Evolutionary conservation across 306 rosid species (phyloP).

Genomic region (Rubus parviflorus): DNA sequence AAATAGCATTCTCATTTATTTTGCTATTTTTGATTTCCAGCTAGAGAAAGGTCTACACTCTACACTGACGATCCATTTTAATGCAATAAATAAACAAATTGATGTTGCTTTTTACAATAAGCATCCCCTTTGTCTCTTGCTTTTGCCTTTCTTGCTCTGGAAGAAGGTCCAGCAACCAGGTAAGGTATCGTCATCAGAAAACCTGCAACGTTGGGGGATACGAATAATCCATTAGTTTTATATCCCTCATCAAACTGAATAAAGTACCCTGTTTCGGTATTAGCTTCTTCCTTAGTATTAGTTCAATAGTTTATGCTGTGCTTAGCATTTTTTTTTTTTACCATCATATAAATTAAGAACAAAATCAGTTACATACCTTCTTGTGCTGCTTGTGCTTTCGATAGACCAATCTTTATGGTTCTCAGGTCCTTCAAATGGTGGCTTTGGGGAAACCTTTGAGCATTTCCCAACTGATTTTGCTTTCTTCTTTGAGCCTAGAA

Average conservation of each 20-base stretch:
- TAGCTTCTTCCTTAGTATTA: not conserved
- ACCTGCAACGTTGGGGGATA: conserved; percentile 34
- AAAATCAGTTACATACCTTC: conserved; percentile 40
- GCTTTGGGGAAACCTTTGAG: conserved; percentile 38
- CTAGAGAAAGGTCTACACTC: not conserved
- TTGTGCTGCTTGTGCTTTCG: conserved; percentile 26
- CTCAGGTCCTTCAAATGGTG: conserved; percentile 21
- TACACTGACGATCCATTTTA: not conserved
- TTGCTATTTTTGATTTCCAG: not conserved
- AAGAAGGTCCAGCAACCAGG: conserved; percentile 58
- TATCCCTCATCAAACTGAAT: not conserved
- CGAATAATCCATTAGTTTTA: conserved; percentile 6
- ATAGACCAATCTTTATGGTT: conserved; percentile 35
- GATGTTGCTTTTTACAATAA: conserved; percentile 1
- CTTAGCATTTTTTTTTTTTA: no score
- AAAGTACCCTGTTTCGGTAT: not conserved
- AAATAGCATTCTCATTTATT: not conserved
- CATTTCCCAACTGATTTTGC: conserved; percentile 28
- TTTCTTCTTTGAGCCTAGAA: conserved; percentile 53
- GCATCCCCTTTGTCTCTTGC: conserved; percentile 34
- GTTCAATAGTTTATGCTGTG: no score
- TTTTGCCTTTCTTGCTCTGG: conserved; percentile 36
- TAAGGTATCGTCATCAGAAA: conserved; percentile 30
- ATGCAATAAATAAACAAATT: not conserved
- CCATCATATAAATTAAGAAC: not conserved